These are phyloP conservation scores for Podospora tetraspora DNA, from an alignment of 495 filamentous ascomycete genomes.

Conservation along the genomic window DNA sequence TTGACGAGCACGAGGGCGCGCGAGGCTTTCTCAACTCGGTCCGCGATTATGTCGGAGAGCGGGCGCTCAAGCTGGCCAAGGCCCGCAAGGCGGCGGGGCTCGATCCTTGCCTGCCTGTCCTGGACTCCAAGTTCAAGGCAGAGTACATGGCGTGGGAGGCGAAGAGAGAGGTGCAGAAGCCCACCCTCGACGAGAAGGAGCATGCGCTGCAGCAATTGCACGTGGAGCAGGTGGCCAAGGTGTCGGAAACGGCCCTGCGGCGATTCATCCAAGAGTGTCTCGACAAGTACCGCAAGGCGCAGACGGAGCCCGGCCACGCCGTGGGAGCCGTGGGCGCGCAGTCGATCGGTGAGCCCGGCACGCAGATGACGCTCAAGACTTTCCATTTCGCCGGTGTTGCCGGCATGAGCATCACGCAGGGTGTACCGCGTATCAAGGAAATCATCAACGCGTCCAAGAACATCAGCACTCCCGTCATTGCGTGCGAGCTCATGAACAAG, in stretches of 20 bases:
- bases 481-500: slow-evolving; percentile 70
- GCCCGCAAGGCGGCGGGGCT: slow-evolving; percentile 41
- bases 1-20: slow-evolving; percentile 82
- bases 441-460: slow-evolving; percentile 94
- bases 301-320: slow-evolving; percentile 88
- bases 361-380: slow-evolving; percentile 98
- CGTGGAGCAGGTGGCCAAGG: slow-evolving; percentile 70
- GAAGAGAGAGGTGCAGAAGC: not conserved
- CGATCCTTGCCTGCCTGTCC: slow-evolving; percentile 26
- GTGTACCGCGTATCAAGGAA: slow-evolving; percentile 99
- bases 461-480: slow-evolving; percentile 92
- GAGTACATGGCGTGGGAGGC: slow-evolving; percentile 19
- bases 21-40: slow-evolving; percentile 77
- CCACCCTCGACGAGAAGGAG: slow-evolving; percentile 8
- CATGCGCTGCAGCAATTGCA: slow-evolving; percentile 17
- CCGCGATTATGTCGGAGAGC: slow-evolving; percentile 55
- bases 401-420: slow-evolving; percentile 97
- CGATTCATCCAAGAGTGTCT: slow-evolving; percentile 79
- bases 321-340: slow-evolving; percentile 98
- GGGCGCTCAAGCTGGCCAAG: slow-evolving; percentile 45
- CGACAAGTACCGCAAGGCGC: slow-evolving; percentile 81
- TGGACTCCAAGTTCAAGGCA: slow-evolving; percentile 13
- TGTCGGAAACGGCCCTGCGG: slow-evolving; percentile 65
- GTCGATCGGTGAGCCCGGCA: slow-evolving; percentile 96
- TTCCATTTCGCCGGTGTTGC: slow-evolving; percentile 99